Percentiles rank a stretch among this genome's conserved stretches.
Evolutionary conservation across 371 early-diverging fungal species (phyloP).

Genomic region (Fennellomyces sp.): DNA sequence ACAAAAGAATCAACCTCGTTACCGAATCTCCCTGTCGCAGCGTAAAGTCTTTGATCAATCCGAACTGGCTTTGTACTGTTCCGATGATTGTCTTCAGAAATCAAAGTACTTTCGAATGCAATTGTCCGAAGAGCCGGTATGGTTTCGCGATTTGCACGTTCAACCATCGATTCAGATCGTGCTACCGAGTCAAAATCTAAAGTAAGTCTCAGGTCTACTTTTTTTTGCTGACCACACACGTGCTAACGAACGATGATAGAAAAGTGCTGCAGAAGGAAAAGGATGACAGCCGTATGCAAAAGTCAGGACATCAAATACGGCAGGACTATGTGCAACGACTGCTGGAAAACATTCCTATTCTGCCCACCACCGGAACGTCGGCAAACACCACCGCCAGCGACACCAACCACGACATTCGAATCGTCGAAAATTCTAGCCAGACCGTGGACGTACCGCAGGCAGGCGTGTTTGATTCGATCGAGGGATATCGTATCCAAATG

Average conservation of each 20-base stretch:
- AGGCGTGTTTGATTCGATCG: slow-evolving; percentile 42
- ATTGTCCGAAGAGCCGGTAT: slow-evolving; percentile 69
- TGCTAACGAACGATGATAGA: slow-evolving; percentile 19
- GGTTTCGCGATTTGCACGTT: slow-evolving; percentile 38
- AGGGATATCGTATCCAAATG: slow-evolving; percentile 44
- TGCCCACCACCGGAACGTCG: slow-evolving; percentile 1
- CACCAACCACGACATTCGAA: slow-evolving; percentile 16
- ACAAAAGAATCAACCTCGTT: slow-evolving; percentile 42
- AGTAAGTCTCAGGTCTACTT: slow-evolving; percentile 22
- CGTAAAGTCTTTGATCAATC: slow-evolving; percentile 72
- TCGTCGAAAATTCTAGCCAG: slow-evolving; percentile 29
- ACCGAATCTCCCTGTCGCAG: slow-evolving; percentile 59
- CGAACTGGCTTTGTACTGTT: slow-evolving; percentile 63
- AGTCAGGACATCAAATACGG: slow-evolving; percentile 18
- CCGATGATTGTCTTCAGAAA: slow-evolving; percentile 60
- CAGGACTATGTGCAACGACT: slow-evolving; percentile 41
- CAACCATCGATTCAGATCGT: slow-evolving; percentile 29
- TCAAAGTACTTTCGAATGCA: slow-evolving; percentile 64
- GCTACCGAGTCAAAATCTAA: slow-evolving; percentile 27
- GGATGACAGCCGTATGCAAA: slow-evolving; percentile 7
- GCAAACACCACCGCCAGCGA: slow-evolving; percentile 1
- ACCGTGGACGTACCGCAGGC: background rate
- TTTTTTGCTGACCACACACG: slow-evolving; percentile 1
- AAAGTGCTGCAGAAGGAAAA: slow-evolving; percentile 28
- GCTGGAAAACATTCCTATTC: slow-evolving; percentile 25